Percentiles rank a stretch among this genome's conserved stretches.
These are phyloP conservation scores for Boletus pseudopeckii DNA, from an alignment of 768 basidiomycete species.

Conservation along the genomic window DNA sequence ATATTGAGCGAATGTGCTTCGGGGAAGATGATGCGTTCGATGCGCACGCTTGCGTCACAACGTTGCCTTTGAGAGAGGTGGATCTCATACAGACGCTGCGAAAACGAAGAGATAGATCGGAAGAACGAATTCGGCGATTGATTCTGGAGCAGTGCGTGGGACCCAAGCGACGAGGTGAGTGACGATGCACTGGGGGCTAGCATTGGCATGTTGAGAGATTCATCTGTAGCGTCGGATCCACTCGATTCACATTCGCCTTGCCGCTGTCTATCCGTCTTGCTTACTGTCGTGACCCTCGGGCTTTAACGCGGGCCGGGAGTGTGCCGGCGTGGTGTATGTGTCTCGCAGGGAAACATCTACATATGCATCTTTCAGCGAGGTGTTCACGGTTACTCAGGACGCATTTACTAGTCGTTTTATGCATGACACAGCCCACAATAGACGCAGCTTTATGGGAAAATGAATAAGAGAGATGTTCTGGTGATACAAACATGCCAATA, in stretches of 20 bases:
- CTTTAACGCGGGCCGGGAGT: not conserved
- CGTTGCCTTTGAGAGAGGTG: constrained; percentile 17
- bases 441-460: not conserved
- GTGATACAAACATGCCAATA: not conserved
- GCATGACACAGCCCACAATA: not conserved
- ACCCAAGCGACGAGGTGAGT: constrained; percentile 13
- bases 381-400: not conserved
- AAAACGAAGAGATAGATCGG: constrained; percentile 18
- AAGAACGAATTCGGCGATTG: constrained; percentile 10
- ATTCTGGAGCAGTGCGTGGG: constrained; percentile 14
- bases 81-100: constrained; percentile 12
- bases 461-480: not conserved
- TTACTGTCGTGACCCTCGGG: not conserved
- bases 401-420: not conserved
- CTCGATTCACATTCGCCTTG: not conserved
- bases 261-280: constrained; percentile 5
- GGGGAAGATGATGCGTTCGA: constrained; percentile 26
- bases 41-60: constrained; percentile 40
- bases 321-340: not conserved
- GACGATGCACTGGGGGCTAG: not conserved
- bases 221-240: constrained; percentile 1
- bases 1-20: constrained; percentile 22
- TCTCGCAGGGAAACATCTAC: not conserved
- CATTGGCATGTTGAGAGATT: constrained; percentile 1
- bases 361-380: not conserved